Evolutionary conservation across 441 rosid genomes (phyloP), one percentile per base, ranked within the genome.

Genomic region (Capsella rubella): DNA sequence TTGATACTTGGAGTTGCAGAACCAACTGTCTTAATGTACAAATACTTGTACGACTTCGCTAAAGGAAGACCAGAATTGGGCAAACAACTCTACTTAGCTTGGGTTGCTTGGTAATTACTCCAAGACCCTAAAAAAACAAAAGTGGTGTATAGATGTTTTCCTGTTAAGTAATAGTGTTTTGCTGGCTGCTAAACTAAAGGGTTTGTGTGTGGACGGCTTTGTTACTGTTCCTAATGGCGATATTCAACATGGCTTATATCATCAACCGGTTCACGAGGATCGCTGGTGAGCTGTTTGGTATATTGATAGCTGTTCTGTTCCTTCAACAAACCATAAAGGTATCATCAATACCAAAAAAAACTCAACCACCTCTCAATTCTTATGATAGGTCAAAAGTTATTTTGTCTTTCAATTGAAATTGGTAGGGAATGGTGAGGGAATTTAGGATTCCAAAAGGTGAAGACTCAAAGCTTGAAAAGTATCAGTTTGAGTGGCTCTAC

Each of bases 11-110:
- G 97, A 49, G 97, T 90, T 61, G 96, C 96, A 4, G 96, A 92
- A 73, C 98, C 98, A 13, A 92, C 96, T 7, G 84, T 88, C 64
- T 89, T 92, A 50, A 92, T 92, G 98, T 92, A 90, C 77, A 84
- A 82, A 51, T 90, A 92, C 65, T 65, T 90, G 84, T 93, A 89
- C 86, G 68, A 75, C 55, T 93, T 90, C 69, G 79, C 88, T 69
- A 83, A 83, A 77, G 83, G 82, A 43, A 83, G 84, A 79, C 78
- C 78, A 0, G 91, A 80, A 31, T 28, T 93, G 56, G 95, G 98
- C 40, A 72, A 61, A 69, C 50, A 85, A 49, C 84, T 89, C 62
- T 93, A 62, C 76, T 81, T 91, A 76, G 87, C 98, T 55, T 91
- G 97, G 96, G 83, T 81, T 69, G 95, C 83, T 65, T 93, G 98